These are phyloP conservation scores for Metschnikowia similis DNA, from an alignment of 805 yeast genomes.

Conservation along the genomic window DNA sequence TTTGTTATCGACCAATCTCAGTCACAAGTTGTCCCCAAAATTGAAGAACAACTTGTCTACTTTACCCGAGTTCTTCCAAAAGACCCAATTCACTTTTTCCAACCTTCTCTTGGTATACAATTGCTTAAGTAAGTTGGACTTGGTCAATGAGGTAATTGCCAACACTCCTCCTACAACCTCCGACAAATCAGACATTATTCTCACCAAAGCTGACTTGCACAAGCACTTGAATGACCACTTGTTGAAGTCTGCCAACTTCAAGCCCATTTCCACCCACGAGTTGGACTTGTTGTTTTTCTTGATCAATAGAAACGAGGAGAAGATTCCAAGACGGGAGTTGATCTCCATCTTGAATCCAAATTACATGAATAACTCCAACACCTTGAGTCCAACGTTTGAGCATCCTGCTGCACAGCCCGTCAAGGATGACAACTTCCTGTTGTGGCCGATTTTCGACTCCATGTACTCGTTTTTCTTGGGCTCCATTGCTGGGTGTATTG, in stretches of 20 bases:
- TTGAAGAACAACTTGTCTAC: slow-evolving; percentile 32
- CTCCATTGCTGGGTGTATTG: slow-evolving; percentile 94
- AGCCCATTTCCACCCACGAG: slow-evolving; percentile 37
- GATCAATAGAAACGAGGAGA: slow-evolving; percentile 34
- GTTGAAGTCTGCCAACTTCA: slow-evolving; percentile 40
- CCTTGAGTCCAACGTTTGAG: slow-evolving; percentile 36
- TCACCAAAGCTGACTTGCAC: slow-evolving; percentile 39
- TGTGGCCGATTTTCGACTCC: slow-evolving; percentile 59
- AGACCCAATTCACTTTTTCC: slow-evolving; percentile 31
- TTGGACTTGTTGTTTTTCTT: slow-evolving; percentile 39
- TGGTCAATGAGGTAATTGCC: slow-evolving; percentile 43
- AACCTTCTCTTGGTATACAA: slow-evolving; percentile 39
- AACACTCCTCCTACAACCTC: slow-evolving; percentile 41
- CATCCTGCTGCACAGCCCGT: slow-evolving; percentile 40
- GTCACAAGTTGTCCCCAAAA: slow-evolving; percentile 37
- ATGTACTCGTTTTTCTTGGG: slow-evolving; percentile 85
- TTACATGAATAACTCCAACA: slow-evolving; percentile 32
- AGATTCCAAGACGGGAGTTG: slow-evolving; percentile 39
- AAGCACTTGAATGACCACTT: slow-evolving; percentile 41
- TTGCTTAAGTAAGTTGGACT: slow-evolving; percentile 38
- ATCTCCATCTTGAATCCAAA: slow-evolving; percentile 56
- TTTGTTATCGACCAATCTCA: slow-evolving; percentile 34
- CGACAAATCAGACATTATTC: slow-evolving; percentile 39
- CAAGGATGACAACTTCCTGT: slow-evolving; percentile 36
- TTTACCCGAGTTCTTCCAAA: slow-evolving; percentile 34